Evolutionary conservation across 345 rosid genomes (phyloP), one percentile per base, ranked within the genome.

Genomic region (Gossypium bickii): DNA sequence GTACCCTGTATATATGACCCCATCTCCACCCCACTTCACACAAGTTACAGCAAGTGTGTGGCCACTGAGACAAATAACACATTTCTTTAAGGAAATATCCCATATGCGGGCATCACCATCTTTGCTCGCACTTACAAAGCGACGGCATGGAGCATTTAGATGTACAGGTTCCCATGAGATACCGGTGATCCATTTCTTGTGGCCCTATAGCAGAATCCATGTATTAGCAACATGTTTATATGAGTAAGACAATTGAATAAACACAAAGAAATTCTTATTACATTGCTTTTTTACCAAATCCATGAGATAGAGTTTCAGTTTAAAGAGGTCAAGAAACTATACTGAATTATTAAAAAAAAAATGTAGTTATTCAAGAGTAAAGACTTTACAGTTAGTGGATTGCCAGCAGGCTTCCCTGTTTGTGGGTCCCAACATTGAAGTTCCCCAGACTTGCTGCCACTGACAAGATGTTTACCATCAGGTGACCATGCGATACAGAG

Each of bases 21-120:
- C 97, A 38, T 93, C 99, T 71, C 99, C 99, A 4, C 97, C 96
- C 99, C 99, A 95, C 79, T 93, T 95, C 53, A 95, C 99, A 75
- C 98, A 93, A 79, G 99, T 95, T 74, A 95, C 88, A 67, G 98
- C 97, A 83, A 90, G 93, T 8, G 92, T 90, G 74, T 95, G 99
- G 12, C 97, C 98, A 53, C 88, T 90, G 47, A 95, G 93, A 86
- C 86, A 84, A 53, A 95, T 91, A 45, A 91, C 77, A 80, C 92
- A 82, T 82, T 83, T 91, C 76, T 83, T 88, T 70, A 88, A 76
- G 47, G 93, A 76, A 74, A 90, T 48, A 76, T 93, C 99, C 99
- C 98, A 95, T 80, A 95, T 88, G 67, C 97, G 90, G 15, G 99
- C 99, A 89, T 93, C 97, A 11, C 98, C 98, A 90, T 95, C 99